A percentile compares a stretch with the other conserved stretches of the same genome.
phyloP scores from a whole-genome alignment of 2,329 filamentous ascomycete genomes.

The Scedosporium aurantiacum region DNA sequence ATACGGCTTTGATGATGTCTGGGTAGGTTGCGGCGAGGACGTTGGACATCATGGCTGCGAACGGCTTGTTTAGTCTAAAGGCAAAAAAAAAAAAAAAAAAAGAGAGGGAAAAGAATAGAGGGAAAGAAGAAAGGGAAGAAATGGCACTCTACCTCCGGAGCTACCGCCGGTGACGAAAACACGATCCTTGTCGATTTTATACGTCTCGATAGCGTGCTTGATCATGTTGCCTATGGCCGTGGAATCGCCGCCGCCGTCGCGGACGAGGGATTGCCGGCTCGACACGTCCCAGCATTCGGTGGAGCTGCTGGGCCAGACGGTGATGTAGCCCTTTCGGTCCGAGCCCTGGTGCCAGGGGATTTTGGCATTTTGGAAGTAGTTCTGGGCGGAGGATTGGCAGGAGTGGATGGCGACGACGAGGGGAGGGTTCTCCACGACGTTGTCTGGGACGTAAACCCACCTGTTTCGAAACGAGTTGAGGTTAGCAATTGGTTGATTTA shows the following conservation, averaged over 20 bases:
- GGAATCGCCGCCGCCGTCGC: slow-evolving; percentile 39
- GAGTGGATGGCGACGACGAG: slow-evolving; percentile 46
- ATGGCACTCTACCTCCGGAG: slow-evolving; percentile 17
- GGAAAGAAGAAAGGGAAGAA: slow-evolving; percentile 34
- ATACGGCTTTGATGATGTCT: slow-evolving; percentile 33
- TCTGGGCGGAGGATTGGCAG: slow-evolving; percentile 41
- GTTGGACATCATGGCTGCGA: slow-evolving; percentile 17
- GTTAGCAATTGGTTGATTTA: neutral
- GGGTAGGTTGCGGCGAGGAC: slow-evolving; percentile 36
- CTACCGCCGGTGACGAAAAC: slow-evolving; percentile 35
- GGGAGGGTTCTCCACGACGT: slow-evolving; percentile 28
- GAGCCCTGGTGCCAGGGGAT: slow-evolving; percentile 36
- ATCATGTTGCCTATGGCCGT: slow-evolving; percentile 45
- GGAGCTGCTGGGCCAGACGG: slow-evolving; percentile 32
- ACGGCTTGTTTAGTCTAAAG: neutral
- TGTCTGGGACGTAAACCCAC: slow-evolving; percentile 23
- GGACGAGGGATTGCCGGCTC: slow-evolving; percentile 35
- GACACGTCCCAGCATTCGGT: slow-evolving; percentile 50
- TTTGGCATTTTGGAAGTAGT: slow-evolving; percentile 37
- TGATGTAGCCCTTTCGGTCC: slow-evolving; percentile 44
- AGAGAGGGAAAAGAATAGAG: slow-evolving; percentile 13
- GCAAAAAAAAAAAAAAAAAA: too few species aligned
- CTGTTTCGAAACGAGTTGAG: neutral
- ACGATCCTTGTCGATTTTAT: slow-evolving; percentile 33
- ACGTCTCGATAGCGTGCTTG: slow-evolving; percentile 33